Base-by-base conservation (phyloP, 1,284 basidiomycete species). In the Cystobasidium sp. region DNA sequence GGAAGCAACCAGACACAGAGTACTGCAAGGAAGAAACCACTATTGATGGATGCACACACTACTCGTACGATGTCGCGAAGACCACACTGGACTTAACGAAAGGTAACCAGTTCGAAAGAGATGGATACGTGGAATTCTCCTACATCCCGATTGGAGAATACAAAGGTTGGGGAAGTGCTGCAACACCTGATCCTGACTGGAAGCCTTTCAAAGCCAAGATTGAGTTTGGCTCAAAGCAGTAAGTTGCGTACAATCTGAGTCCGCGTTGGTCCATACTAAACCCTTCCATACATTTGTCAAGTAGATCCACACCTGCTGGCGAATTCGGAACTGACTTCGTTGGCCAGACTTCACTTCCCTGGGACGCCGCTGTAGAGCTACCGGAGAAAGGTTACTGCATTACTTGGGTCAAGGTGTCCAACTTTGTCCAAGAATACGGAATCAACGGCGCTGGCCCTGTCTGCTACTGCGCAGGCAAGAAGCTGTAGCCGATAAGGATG, bases 351-450 rank as follows among this genome's bases (percentile, higher is more conserved):
- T 63, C 61, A 20, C 39, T 71, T 41, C 69, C 69, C 4, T 71
- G 49, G 55, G 55, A 58, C 41, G 58, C 58, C 1, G 41, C 44
- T 16, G n/a, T 58, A 6, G 51, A 71, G 18, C 20, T 71, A 31
- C 69, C 69, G 24, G 59, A 58, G 39, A 55, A 49, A 18, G 69
- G 69, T 20, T 71, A 63, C 39, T 71, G 69, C 49, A 71, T 71
- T 41, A 61, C 58, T n/a, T 71, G 69, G 69, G 69, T 71, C 22
- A 58, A 69, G 24, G 56, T 61, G 5, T 58, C 55, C 1, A 58
- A 69, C 37, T 61, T 59, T 44, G 55, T 59, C 22, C 55, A 69
- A 44, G 55, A 69, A 24, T 69, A 69, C 22, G 68, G 68, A 22
- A 66, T 66, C 18, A 47, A 47, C 22, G 68, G 68, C 18, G 43